phyloP scores from a whole-genome alignment of 768 basidiomycete species.

The Chalciporus piperatus region DNA sequence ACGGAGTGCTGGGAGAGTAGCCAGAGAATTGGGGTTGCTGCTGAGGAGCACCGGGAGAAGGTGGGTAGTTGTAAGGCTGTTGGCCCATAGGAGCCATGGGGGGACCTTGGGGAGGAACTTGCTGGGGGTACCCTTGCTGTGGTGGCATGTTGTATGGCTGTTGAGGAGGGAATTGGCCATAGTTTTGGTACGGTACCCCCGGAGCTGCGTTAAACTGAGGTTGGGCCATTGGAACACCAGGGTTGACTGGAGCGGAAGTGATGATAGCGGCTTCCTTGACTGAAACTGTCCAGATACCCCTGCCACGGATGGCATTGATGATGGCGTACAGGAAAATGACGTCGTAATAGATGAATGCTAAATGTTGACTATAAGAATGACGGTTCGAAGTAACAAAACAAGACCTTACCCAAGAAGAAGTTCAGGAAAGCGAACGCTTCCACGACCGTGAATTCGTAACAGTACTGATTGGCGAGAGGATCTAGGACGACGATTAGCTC shows the following conservation, averaged over 20 bases:
- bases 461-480: conserved; percentile 10
- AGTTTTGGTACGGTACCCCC: conserved; percentile 4
- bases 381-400: not conserved
- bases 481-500: conserved; percentile 4
- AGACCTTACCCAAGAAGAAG: conserved; percentile 24
- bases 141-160: conserved; percentile 6
- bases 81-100: not conserved
- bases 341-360: conserved; percentile 26
- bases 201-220: conserved; percentile 7
- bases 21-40: conserved; percentile 2
- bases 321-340: conserved; percentile 22
- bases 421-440: conserved; percentile 21
- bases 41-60: not conserved
- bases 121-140: conserved; percentile 8
- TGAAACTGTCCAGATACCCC: conserved; percentile 22
- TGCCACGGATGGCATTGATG: conserved; percentile 21
- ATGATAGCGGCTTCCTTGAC: conserved; percentile 16
- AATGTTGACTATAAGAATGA: too few species aligned
- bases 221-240: conserved; percentile 4
- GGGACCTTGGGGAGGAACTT: not conserved
- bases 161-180: not conserved
- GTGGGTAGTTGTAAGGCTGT: conserved; percentile 5
- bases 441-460: conserved; percentile 17
- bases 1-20: conserved; percentile 7
- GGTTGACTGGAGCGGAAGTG: not conserved